Conservation (phyloP, 2,329 filamentous ascomycete species). For the Sporothrix phasma region DNA sequence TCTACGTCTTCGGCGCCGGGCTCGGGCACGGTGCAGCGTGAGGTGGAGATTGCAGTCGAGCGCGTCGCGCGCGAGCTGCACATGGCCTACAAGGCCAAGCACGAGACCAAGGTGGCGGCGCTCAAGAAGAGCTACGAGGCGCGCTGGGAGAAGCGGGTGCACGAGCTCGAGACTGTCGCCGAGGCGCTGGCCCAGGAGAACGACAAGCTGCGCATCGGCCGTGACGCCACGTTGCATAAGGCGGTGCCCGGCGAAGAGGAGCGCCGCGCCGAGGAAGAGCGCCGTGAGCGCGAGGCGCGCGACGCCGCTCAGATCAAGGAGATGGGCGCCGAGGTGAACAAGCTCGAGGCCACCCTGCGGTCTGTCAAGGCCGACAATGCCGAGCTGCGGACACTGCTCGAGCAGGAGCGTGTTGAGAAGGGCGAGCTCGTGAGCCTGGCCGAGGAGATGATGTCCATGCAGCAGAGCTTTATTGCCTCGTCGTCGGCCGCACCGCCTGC, state of each 20-base stretch:
- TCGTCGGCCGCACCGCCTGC: background rate
- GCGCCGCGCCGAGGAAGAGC: slow-evolving; percentile 38
- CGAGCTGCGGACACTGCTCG: slow-evolving; percentile 53
- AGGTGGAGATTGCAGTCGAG: slow-evolving; percentile 78
- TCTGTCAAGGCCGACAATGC: slow-evolving; percentile 62
- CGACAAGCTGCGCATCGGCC: slow-evolving; percentile 57
- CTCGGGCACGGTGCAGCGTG: slow-evolving; percentile 33
- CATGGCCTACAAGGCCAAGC: slow-evolving; percentile 89
- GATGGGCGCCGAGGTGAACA: slow-evolving; percentile 63
- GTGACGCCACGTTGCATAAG: slow-evolving; percentile 56
- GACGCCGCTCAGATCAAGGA: slow-evolving; percentile 59
- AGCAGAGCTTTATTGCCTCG: slow-evolving; percentile 33
- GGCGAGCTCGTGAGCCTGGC: slow-evolving; percentile 71
- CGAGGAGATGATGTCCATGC: slow-evolving; percentile 71
- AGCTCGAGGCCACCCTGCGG: slow-evolving; percentile 61
- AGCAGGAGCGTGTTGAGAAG: slow-evolving; percentile 71
- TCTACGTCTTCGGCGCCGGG: slow-evolving; percentile 31
- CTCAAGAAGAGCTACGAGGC: slow-evolving; percentile 78
- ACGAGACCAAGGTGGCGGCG: slow-evolving; percentile 89
- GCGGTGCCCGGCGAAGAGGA: slow-evolving; percentile 35
- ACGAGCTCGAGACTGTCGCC: slow-evolving; percentile 63
- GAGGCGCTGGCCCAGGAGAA: slow-evolving; percentile 63
- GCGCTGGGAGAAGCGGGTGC: slow-evolving; percentile 80
- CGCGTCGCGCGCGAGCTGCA: slow-evolving; percentile 92
- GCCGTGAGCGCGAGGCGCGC: slow-evolving; percentile 48